These are phyloP conservation scores for Elsinoe australis DNA, from an alignment of 2,329 filamentous ascomycete species.

Conservation along the genomic window DNA sequence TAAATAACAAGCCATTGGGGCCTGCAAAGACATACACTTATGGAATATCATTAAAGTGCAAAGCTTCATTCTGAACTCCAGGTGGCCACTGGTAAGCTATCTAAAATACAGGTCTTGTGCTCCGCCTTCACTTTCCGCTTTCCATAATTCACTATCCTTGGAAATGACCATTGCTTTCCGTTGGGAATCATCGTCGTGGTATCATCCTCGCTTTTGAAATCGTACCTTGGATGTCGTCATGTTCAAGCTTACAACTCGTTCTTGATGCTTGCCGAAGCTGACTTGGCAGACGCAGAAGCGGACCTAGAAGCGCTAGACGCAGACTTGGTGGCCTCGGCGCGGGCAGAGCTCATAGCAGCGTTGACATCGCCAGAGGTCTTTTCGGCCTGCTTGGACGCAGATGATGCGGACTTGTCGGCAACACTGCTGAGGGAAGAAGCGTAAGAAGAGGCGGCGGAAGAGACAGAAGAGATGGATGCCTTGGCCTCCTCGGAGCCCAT, in stretches of 20 bases:
- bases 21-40: too few relatives aligned
- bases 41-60: not conserved
- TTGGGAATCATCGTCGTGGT: slow-evolving; percentile 9
- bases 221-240: not conserved
- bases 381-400: slow-evolving; percentile 25
- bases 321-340: slow-evolving; percentile 21
- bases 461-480: slow-evolving; percentile 31
- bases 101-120: slow-evolving; percentile 8
- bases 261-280: slow-evolving; percentile 34
- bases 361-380: slow-evolving; percentile 25
- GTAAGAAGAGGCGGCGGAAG: slow-evolving; percentile 23
- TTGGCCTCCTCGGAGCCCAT: slow-evolving; percentile 35
- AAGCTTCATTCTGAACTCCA: slow-evolving; percentile 13
- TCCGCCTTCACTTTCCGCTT: not conserved
- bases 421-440: slow-evolving; percentile 21
- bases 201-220: slow-evolving; percentile 15
- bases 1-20: too few relatives aligned
- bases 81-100: slow-evolving; percentile 14
- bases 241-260: slow-evolving; percentile 38
- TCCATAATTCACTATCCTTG: not conserved
- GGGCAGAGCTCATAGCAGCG: slow-evolving; percentile 28
- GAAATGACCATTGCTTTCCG: slow-evolving; percentile 6
- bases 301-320: slow-evolving; percentile 26
- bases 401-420: slow-evolving; percentile 22
- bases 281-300: slow-evolving; percentile 23